A percentile compares a stretch with the other conserved stretches of the same genome.
Evolutionary conservation across 129 eudicot genomes (phyloP).

Genomic region (Centaurea solstitialis): DNA sequence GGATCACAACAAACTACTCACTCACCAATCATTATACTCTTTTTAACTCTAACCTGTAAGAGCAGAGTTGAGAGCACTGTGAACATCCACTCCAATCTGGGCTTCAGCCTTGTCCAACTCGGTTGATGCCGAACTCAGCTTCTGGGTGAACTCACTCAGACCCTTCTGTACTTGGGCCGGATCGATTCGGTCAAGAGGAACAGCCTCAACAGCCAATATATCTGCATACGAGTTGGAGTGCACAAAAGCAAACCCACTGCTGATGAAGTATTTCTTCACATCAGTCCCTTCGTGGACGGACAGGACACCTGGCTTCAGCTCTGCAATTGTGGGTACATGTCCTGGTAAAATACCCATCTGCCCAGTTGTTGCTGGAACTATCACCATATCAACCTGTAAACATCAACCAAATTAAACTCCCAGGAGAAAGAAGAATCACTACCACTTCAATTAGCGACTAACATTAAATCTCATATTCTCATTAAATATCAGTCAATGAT

Average conservation of each 20-base stretch:
- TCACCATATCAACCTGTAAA: constrained; percentile 82
- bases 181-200: constrained; percentile 70
- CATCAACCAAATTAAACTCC: neutral
- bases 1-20: neutral
- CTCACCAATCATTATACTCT: too few relatives aligned
- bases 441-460: neutral
- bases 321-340: constrained; percentile 72
- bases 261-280: constrained; percentile 66
- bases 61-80: constrained; percentile 74
- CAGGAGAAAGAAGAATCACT: neutral
- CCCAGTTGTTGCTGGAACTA: constrained; percentile 77
- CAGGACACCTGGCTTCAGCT: constrained; percentile 75
- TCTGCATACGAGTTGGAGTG: constrained; percentile 75
- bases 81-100: constrained; percentile 78
- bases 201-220: constrained; percentile 72
- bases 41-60: constrained; percentile 46
- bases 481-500: neutral
- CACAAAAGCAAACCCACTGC: constrained; percentile 84
- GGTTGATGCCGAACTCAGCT: constrained; percentile 65
- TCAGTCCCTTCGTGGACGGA: constrained; percentile 70
- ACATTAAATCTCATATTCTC: neutral
- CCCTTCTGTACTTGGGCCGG: constrained; percentile 65
- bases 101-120: constrained; percentile 88
- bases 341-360: constrained; percentile 91
- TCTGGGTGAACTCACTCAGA: constrained; percentile 72